phyloP scores from a whole-genome alignment of 495 filamentous ascomycete species.

The Aspergillus diversus region DNA sequence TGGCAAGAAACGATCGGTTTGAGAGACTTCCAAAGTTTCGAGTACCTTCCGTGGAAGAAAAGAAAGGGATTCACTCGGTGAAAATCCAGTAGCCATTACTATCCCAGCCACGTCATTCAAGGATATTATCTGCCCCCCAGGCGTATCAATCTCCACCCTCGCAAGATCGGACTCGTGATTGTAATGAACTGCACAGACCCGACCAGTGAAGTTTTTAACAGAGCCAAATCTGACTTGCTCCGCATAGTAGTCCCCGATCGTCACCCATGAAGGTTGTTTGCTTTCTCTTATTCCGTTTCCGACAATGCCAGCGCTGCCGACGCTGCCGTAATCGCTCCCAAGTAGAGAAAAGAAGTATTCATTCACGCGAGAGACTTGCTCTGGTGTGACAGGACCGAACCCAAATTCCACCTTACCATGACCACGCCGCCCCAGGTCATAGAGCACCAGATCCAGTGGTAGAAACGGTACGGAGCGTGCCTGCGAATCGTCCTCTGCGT shows the following conservation, averaged over 20 bases:
- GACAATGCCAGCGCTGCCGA: constrained; percentile 25
- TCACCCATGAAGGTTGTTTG: constrained; percentile 61
- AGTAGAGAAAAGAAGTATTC: constrained; percentile 56
- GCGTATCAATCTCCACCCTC: constrained; percentile 38
- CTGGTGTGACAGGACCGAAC: constrained; percentile 59
- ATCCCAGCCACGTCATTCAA: constrained; percentile 65
- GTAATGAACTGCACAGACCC: constrained; percentile 25
- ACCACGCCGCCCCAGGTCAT: constrained; percentile 66
- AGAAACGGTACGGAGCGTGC: constrained; percentile 57
- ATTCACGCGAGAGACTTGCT: constrained; percentile 56
- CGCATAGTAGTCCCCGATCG: constrained; percentile 70
- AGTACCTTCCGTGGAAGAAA: constrained; percentile 63
- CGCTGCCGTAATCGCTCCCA: constrained; percentile 61
- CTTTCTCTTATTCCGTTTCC: constrained; percentile 26
- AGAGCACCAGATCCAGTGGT: constrained; percentile 76
- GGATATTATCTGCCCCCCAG: constrained; percentile 24
- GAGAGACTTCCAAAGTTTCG: constrained; percentile 56
- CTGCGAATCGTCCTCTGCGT: constrained; percentile 20
- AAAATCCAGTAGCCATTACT: constrained; percentile 78
- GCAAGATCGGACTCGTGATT: constrained; percentile 31
- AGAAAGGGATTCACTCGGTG: constrained; percentile 59
- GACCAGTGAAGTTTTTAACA: constrained; percentile 51
- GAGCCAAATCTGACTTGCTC: constrained; percentile 69
- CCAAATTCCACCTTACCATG: constrained; percentile 57
- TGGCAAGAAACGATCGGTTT: constrained; percentile 61